Conservation (phyloP, 306 rosid genomes). For the Cotoneaster glaucophyllus region DNA sequence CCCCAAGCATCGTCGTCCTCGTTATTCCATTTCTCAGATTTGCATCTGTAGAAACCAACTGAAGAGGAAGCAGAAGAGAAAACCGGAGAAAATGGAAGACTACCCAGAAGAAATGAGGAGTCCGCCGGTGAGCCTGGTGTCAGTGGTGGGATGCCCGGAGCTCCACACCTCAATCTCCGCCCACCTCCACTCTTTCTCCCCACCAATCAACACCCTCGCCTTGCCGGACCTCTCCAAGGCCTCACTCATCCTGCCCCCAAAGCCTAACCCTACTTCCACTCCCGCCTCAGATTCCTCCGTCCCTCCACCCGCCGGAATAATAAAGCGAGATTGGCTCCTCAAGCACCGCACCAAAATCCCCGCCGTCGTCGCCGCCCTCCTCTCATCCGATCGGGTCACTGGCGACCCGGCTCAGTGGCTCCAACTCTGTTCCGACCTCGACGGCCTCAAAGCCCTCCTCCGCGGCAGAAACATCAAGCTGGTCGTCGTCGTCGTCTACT, state of each 20-base stretch:
- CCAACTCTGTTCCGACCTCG: conserved; percentile 85
- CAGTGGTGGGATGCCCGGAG: conserved; percentile 74
- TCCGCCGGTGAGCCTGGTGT: conserved; percentile 70
- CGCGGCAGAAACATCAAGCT: conserved; percentile 67
- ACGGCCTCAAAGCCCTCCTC: conserved; percentile 43
- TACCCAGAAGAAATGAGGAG: conserved; percentile 89
- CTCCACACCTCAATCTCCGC: conserved; percentile 54
- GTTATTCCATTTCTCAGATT: neutral
- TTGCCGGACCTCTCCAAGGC: conserved; percentile 69
- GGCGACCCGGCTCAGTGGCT: conserved; percentile 91
- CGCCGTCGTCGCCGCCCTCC: conserved; percentile 58
- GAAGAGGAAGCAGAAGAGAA: conserved; percentile 1
- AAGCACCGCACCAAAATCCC: conserved; percentile 89
- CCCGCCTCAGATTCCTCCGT: conserved; percentile 7
- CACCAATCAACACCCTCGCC: conserved; percentile 90
- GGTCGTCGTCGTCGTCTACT: conserved; percentile 51
- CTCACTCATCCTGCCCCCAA: conserved; percentile 42
- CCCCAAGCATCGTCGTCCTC: neutral
- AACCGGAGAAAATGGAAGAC: conserved; percentile 49
- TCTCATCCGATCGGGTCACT: conserved; percentile 50
- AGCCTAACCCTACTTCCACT: conserved; percentile 19
- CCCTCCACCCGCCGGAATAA: conserved; percentile 27
- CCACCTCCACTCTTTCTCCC: conserved; percentile 58
- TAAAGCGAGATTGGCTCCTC: conserved; percentile 74
- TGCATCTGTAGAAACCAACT: neutral